Evolutionary conservation across 805 yeast genomes (phyloP).

Genomic region (Yarrowia yakushimensis): DNA sequence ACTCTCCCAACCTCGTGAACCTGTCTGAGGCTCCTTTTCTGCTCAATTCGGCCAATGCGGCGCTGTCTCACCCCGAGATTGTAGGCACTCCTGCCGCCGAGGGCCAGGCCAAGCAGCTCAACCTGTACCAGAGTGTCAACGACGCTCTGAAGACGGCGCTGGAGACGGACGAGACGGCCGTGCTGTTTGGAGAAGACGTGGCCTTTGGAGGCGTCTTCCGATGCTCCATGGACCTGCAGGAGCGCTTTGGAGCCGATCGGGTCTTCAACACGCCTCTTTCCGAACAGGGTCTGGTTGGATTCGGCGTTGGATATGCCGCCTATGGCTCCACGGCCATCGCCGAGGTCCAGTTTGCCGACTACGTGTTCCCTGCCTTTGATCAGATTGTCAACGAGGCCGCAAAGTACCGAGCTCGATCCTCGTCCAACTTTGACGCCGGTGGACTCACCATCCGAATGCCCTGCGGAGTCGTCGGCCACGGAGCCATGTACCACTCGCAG

Average conservation of each 20-base stretch:
- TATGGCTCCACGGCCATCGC: slow-evolving; percentile 88
- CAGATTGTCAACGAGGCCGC: slow-evolving; percentile 95
- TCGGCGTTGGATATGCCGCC: slow-evolving; percentile 83
- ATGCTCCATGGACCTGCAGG: slow-evolving; percentile 83
- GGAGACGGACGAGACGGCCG: slow-evolving; percentile 86
- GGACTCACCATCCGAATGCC: slow-evolving; percentile 95
- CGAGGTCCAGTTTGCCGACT: slow-evolving; percentile 94
- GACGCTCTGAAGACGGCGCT: slow-evolving; percentile 86
- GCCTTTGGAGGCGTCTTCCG: slow-evolving; percentile 96
- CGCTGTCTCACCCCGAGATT: slow-evolving; percentile 31
- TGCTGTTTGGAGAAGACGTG: slow-evolving; percentile 91
- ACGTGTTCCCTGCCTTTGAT: slow-evolving; percentile 95
- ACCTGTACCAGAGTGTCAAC: slow-evolving; percentile 62
- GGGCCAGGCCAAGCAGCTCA: slow-evolving; percentile 34
- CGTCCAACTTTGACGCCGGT: slow-evolving; percentile 82
- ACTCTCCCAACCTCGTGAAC: slow-evolving; percentile 30
- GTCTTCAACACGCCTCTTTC: slow-evolving; percentile 89
- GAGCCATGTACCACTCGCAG: slow-evolving; percentile 94
- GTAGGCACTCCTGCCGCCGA: slow-evolving; percentile 23
- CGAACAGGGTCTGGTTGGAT: slow-evolving; percentile 91
- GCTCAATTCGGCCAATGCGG: slow-evolving; percentile 29
- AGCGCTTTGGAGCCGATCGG: slow-evolving; percentile 82
- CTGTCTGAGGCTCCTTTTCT: slow-evolving; percentile 34
- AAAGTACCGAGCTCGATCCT: slow-evolving; percentile 90
- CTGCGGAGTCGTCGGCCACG: slow-evolving; percentile 96